Evolutionary conservation across 2,329 filamentous ascomycete genomes (phyloP).

Genomic region (Neofusicoccum laricinum): DNA sequence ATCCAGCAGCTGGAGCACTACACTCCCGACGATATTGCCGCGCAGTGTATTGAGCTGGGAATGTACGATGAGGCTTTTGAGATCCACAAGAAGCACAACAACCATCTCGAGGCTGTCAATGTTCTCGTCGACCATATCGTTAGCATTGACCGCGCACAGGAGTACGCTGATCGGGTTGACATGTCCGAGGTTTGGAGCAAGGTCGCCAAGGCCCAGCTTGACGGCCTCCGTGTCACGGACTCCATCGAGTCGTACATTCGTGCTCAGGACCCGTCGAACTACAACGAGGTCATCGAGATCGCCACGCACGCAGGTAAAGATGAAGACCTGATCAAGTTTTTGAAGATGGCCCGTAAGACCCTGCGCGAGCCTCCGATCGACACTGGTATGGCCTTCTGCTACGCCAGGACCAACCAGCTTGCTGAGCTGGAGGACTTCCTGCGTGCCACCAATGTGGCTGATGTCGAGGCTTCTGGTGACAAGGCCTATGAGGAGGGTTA

Average conservation of each 20-base stretch:
- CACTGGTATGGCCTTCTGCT: conserved; percentile 90
- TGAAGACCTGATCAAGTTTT: conserved; percentile 92
- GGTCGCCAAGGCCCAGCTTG: conserved; percentile 95
- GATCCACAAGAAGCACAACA: conserved; percentile 96
- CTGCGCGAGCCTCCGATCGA: conserved; percentile 91
- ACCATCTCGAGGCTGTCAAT: conserved; percentile 80
- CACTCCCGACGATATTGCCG: conserved; percentile 86
- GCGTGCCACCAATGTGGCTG: conserved; percentile 86
- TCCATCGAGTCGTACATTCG: conserved; percentile 97
- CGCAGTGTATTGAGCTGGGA: conserved; percentile 90
- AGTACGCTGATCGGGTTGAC: conserved; percentile 93
- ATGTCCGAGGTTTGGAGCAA: conserved; percentile 96
- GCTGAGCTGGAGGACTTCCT: conserved; percentile 95
- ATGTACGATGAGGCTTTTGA: conserved; percentile 96
- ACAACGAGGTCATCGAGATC: conserved; percentile 92
- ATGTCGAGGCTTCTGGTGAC: conserved; percentile 95
- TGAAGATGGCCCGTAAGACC: conserved; percentile 97
- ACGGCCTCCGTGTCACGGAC: conserved; percentile 88
- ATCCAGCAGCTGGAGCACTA: conserved; percentile 89
- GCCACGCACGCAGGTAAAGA: conserved; percentile 95
- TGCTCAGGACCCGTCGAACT: conserved; percentile 88
- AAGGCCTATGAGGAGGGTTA: conserved; percentile 94
- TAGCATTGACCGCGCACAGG: conserved; percentile 94
- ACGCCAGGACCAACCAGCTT: conserved; percentile 86
- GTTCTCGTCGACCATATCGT: conserved; percentile 96